Evolutionary conservation across 306 rosid species (phyloP), one percentile per base, ranked within the genome.

Genomic region (Castanospermum australe): DNA sequence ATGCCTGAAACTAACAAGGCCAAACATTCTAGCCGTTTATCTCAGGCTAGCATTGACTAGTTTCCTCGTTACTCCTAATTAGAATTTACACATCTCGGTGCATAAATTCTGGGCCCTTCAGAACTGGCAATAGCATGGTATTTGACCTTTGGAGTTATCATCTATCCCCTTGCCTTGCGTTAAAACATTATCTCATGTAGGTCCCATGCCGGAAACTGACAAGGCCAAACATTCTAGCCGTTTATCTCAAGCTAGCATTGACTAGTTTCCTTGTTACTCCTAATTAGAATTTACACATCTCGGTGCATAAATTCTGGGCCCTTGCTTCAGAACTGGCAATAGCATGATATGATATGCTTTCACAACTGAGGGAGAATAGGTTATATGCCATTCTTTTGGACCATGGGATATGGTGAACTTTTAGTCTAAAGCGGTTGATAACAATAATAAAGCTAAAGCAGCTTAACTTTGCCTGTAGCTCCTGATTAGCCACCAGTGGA

Each of bases 81-180:
- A 2, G n/a, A 51, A 54, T 51, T 32, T n/a, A 61, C 4, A 39
- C 35, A 63, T 70, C 33, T 42, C 18, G 2, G 22, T 7, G 10
- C 52, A 11, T 38, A 12, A 39, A 5, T 38, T 41, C 5, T 5
- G 2, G 9, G 32, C 6, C 0, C 8, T 36, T 38, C 50, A 18
- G 20, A 48, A 10, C 15, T 2, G 50, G 50, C 13, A 44, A 44
- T n/a, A n/a, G n/a, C n/a, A n/a, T n/a, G n/a, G n/a, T 69, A 80
- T 83, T 83, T 77, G 91, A 88, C 91, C 77, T 83, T n/a, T 64
- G 73, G 57, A 74, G 78, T 83, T 69, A 85, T 83, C 88, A 65
- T 32, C 78, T 77, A 59, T 55, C 59, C 32, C 74, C 41, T 47
- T 15, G 2, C 73, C 79, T 70, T 35, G 1, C 50, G 38, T 71